Evolutionary conservation across 768 basidiomycete genomes (phyloP), one percentile per base, ranked within the genome.

Genomic region (Rhodosporidiobolus odoratus): DNA sequence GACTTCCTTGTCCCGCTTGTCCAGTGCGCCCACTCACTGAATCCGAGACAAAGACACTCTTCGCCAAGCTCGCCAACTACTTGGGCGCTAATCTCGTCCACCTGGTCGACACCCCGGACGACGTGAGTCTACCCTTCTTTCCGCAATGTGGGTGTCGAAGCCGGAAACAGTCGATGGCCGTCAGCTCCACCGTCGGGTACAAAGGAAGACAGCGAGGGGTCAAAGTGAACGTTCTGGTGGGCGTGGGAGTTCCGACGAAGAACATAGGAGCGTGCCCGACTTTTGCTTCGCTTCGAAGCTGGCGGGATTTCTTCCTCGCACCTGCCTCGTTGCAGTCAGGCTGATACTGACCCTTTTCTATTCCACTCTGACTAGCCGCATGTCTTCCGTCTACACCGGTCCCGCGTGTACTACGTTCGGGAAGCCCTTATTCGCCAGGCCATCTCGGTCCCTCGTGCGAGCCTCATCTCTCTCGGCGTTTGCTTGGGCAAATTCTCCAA

Each of bases 401-500:
- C 95, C 80, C 85, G 92, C 63, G 94, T 99, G 27, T 98, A 87
- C 83, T 98, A 98, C 84, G 92, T 93, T 65, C 94, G 96, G 8
- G 91, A 97, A 76, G 86, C 90, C 0, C 89, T 92, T 15, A 95
- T 98, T 88, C 90, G 91, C 59, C 84, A 95, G 32, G 88, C 88
- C 58, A 92, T 92, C 62, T 94, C 91, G 1, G 86, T 98, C 61
- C 93, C 95, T 30, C 86, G 95, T 57, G 89, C 90, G 40, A 96
- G 92, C 78, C 88, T 99, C 68, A 83, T 97, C 79, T 89, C 88
- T 67, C 83, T 98, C 30, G 96, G 96, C 50, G 97, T 93, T 72
- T 98, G 94, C 81, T 89, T 98, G 72, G 96, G 96, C 72, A 98
- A 96, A 79, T 99, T 98, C 82, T 89, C 87, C 79, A 98, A 97